Base-by-base conservation (phyloP, 192 early-diverging fungal species). In the Obelidium mucronatum region DNA sequence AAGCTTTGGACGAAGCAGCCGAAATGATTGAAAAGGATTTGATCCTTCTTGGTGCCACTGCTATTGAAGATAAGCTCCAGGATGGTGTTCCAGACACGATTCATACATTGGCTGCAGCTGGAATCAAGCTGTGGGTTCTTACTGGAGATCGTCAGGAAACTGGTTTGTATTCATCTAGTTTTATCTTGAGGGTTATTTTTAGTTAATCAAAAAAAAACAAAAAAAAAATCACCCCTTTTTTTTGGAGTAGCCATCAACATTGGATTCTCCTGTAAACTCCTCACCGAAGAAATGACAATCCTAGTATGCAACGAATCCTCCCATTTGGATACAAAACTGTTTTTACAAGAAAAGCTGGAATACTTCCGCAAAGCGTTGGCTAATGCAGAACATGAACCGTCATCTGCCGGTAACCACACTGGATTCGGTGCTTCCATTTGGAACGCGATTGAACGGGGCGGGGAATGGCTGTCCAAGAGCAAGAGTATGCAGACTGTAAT, bases 131-230 rank as follows among this genome's bases (percentile, higher is more conserved):
- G 60, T 98, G 97, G 96, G 96, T 99, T 5, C 81, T 99, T 62
- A 99, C 97, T 2, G 97, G 97, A 40, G 97, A 99, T 83, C 82
- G 96, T 44, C 96, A 98, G 79, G 97, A 99, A 82, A 99, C 97
- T 1, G 76, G 75, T 76, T 24, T 2, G 62, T 22, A 58, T 51
- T 61, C 6, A 17, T 64, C 39, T 64, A 11, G 68, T 56, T 73
- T 22, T 11, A 17, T 15, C 24, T 13, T 51, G 40, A 22, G 0
- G 31, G 24, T n/a, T 34, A 24, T 33, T 73, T 11, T 30, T 61
- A 1, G 19, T 0, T 22, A 24, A 53, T 17, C 19, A 17, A 2
- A n/a, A n/a, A n/a, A n/a, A n/a, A n/a, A n/a, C n/a, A n/a, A 39
- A 67, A 22, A n/a, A 40, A 67, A 22, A 31, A 22, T 40, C 40